These are phyloP conservation scores for Populus davidiana DNA, from an alignment of 345 rosid species.

Conservation along the genomic window DNA sequence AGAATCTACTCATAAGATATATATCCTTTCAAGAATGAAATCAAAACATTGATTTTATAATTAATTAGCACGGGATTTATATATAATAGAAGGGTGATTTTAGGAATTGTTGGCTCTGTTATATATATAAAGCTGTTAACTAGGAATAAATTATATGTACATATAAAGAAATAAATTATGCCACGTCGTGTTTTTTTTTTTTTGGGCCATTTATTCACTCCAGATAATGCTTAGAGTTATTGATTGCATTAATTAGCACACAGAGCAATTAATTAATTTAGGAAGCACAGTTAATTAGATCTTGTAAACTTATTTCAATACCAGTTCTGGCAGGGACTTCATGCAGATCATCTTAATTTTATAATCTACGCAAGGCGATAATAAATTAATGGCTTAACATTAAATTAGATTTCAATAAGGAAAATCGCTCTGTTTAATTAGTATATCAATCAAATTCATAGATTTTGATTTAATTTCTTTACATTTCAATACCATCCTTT, in stretches of 20 bases:
- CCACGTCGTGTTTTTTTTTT: too few species aligned
- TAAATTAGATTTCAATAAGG: too few species aligned
- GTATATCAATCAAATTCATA: too few species aligned
- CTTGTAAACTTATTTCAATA: background rate
- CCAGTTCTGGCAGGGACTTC: background rate
- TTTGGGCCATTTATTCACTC: background rate
- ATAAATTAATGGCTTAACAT: too few species aligned
- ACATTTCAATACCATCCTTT: too few species aligned
- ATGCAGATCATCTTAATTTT: too few species aligned
- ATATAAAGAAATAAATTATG: too few species aligned
- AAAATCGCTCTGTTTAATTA: too few species aligned
- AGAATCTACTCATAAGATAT: constrained; percentile 2
- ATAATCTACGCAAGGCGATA: too few species aligned
- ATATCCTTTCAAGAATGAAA: constrained; percentile 9
- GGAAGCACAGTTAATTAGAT: background rate
- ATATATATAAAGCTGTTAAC: background rate
- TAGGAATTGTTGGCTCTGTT: background rate
- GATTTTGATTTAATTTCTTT: too few species aligned
- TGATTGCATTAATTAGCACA: background rate
- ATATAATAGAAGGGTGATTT: background rate
- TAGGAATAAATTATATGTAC: background rate
- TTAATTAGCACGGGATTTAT: too few species aligned
- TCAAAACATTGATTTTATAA: background rate
- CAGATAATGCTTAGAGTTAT: background rate
- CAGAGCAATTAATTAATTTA: too few species aligned